Percentiles rank a stretch among this genome's conserved stretches.
Evolutionary conservation across 345 rosid genomes (phyloP).

Genomic region (Acer negundo): DNA sequence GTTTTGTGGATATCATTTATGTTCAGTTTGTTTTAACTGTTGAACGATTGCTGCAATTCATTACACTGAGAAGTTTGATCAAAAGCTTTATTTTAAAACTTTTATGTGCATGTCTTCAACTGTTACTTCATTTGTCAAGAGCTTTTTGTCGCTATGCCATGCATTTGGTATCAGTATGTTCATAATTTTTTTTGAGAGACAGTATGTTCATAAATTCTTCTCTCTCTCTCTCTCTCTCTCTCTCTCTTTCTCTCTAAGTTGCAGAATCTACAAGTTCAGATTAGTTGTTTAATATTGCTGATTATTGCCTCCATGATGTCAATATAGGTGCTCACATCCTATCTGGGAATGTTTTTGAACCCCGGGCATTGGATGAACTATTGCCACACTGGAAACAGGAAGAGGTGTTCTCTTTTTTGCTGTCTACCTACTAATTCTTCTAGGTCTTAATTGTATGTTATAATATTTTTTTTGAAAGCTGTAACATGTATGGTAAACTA

Average conservation of each 20-base stretch:
- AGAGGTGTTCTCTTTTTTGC: conserved; percentile 48
- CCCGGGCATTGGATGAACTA: conserved; percentile 84
- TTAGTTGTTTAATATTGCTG: background rate
- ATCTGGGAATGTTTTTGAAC: conserved; percentile 91
- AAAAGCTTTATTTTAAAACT: background rate
- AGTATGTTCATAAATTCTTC: background rate
- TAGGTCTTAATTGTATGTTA: background rate
- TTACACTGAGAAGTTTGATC: background rate
- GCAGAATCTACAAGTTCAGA: conserved; percentile 17
- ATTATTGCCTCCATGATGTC: conserved; percentile 8
- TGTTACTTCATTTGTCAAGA: background rate
- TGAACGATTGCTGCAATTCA: background rate
- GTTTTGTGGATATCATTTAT: background rate
- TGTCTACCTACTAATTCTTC: background rate
- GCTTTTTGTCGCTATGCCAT: background rate
- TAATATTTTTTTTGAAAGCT: background rate
- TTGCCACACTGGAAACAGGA: conserved; percentile 92
- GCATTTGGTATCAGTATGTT: background rate
- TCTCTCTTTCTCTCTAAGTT: no score
- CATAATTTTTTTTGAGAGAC: no score
- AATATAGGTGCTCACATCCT: conserved; percentile 79
- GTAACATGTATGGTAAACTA: background rate
- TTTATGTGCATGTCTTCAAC: background rate
- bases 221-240: no score
- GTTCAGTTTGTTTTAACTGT: background rate